Conservation (phyloP, 164 flowering plant species). For the Magnolia changhungtana region DNA sequence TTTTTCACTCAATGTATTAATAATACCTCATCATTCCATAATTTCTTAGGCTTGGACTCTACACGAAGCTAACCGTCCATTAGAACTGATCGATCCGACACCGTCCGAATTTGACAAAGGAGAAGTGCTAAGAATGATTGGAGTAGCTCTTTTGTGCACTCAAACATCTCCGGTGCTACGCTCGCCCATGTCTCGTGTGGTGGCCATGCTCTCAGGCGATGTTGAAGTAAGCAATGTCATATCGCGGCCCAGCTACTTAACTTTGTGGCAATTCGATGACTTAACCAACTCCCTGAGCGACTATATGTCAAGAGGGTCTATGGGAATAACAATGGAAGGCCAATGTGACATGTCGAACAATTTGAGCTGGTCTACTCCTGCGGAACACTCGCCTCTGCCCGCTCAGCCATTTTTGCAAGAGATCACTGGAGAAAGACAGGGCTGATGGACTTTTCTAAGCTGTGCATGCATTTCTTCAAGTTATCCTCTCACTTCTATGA, state of each 20-base stretch:
- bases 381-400: neutral
- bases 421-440: conserved; percentile 16
- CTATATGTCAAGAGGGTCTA: neutral
- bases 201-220: conserved; percentile 49
- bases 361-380: neutral
- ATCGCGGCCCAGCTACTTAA: conserved; percentile 37
- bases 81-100: conserved; percentile 40
- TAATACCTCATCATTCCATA: neutral
- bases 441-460: neutral
- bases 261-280: conserved; percentile 37
- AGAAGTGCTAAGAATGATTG: conserved; percentile 34
- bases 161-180: conserved; percentile 43
- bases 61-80: conserved; percentile 28
- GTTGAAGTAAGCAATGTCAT: conserved; percentile 30
- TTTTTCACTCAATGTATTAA: neutral
- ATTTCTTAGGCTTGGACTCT: conserved; percentile 46
- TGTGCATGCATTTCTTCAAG: neutral
- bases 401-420: conserved; percentile 12
- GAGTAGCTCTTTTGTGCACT: conserved; percentile 48
- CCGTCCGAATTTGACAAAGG: conserved; percentile 23
- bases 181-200: conserved; percentile 39
- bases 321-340: neutral
- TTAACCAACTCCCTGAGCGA: conserved; percentile 18
- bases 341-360: neutral
- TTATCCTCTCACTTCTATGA: too few relatives aligned